phyloP scores from a whole-genome alignment of 2,329 filamentous ascomycete species.

The Stagonosporopsis chrysanthemi region DNA sequence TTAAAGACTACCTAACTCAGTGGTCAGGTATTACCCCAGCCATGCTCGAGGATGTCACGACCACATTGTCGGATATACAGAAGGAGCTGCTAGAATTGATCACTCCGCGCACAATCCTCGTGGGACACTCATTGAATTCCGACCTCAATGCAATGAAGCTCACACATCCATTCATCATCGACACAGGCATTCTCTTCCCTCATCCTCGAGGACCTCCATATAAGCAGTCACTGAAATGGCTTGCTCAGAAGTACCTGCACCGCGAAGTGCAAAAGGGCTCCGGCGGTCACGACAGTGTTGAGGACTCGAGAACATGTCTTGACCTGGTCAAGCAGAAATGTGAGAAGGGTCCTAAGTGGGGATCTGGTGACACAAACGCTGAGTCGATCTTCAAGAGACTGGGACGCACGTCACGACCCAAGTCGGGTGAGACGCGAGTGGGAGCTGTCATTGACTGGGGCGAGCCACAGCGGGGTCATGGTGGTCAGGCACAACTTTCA shows the following conservation, averaged over 20 bases:
- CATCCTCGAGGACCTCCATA: slow-evolving; percentile 88
- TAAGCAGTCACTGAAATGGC: slow-evolving; percentile 89
- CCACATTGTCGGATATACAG: slow-evolving; percentile 84
- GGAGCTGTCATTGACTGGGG: slow-evolving; percentile 91
- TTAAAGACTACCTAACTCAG: slow-evolving; percentile 89
- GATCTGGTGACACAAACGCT: slow-evolving; percentile 75
- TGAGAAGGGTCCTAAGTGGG: slow-evolving; percentile 89
- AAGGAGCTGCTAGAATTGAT: slow-evolving; percentile 75
- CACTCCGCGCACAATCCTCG: slow-evolving; percentile 73
- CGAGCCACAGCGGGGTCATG: slow-evolving; percentile 70
- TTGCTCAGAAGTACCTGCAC: slow-evolving; percentile 83
- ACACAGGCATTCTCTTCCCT: slow-evolving; percentile 88
- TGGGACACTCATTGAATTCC: slow-evolving; percentile 83
- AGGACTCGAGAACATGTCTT: slow-evolving; percentile 89
- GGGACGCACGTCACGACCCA: slow-evolving; percentile 60
- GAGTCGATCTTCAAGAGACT: slow-evolving; percentile 92
- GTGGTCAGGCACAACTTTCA: slow-evolving; percentile 62
- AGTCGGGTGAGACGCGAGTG: slow-evolving; percentile 49
- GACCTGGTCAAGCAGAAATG: slow-evolving; percentile 96
- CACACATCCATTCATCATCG: slow-evolving; percentile 90
- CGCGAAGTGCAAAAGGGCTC: slow-evolving; percentile 86
- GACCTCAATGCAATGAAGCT: slow-evolving; percentile 85
- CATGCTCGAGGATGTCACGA: slow-evolving; percentile 83
- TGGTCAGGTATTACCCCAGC: slow-evolving; percentile 89
- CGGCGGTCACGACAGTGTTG: slow-evolving; percentile 86